phyloP scores from a whole-genome alignment of 2,329 filamentous ascomycete species.

The Emergomyces pasteurianus region DNA sequence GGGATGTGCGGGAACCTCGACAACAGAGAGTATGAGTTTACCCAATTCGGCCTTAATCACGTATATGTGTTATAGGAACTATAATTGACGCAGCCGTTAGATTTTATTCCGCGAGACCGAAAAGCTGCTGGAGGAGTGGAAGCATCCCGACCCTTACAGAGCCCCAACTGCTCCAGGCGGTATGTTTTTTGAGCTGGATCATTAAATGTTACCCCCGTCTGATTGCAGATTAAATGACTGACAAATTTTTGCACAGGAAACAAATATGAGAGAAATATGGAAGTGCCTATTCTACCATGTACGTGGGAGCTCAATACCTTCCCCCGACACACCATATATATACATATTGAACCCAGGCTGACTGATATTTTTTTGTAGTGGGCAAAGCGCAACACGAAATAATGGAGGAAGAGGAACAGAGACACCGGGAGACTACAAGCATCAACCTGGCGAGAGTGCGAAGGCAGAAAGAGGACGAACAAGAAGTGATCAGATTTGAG shows the following conservation, averaged over 20 bases:
- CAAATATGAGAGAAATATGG: constrained; percentile 91
- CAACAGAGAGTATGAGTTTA: constrained; percentile 60
- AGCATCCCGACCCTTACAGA: constrained; percentile 89
- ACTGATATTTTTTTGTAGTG: constrained; percentile 8
- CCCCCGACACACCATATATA: background rate
- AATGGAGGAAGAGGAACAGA: background rate
- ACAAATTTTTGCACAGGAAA: constrained; percentile 49
- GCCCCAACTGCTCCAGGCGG: constrained; percentile 88
- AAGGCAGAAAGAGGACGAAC: background rate
- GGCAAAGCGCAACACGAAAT: constrained; percentile 16
- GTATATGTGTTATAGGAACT: background rate
- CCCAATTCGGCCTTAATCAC: background rate
- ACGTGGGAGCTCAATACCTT: constrained; percentile 31
- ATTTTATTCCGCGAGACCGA: constrained; percentile 78
- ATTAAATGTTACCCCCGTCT: background rate
- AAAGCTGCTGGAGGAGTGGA: constrained; percentile 80
- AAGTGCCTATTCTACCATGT: constrained; percentile 69
- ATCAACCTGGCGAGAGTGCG: background rate
- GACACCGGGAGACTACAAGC: background rate
- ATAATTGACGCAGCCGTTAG: constrained; percentile 36
- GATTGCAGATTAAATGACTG: constrained; percentile 4
- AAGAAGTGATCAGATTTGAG: background rate
- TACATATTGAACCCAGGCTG: background rate
- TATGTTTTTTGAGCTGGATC: constrained; percentile 31
- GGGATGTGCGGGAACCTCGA: constrained; percentile 67